Conservation (phyloP, 805 yeast species). For the Ogataea glucozyma region DNA sequence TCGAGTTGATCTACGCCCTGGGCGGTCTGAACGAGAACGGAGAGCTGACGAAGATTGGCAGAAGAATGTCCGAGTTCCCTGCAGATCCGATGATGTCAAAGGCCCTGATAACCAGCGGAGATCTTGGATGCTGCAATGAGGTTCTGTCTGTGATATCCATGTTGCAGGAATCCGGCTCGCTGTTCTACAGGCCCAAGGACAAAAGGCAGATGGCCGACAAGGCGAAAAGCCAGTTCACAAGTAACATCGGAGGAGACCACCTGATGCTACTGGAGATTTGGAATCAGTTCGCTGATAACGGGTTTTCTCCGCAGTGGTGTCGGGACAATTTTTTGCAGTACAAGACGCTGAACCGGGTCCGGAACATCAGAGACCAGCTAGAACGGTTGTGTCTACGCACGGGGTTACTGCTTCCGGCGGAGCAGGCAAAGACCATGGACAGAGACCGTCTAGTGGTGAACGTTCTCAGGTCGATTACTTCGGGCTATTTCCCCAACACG, state of each 20-base stretch:
- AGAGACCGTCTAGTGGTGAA: constrained; percentile 31
- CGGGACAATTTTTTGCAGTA: constrained; percentile 78
- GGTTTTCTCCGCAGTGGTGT: constrained; percentile 79
- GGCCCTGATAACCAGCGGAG: constrained; percentile 63
- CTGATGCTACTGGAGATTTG: constrained; percentile 71
- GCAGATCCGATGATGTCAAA: constrained; percentile 88
- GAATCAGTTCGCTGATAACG: constrained; percentile 71
- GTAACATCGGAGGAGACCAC: constrained; percentile 69
- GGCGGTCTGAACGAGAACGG: constrained; percentile 88
- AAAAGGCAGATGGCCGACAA: constrained; percentile 66
- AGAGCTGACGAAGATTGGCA: constrained; percentile 71
- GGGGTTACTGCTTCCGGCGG: constrained; percentile 40
- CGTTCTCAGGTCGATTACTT: constrained; percentile 55
- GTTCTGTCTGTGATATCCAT: constrained; percentile 76
- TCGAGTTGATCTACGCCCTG: constrained; percentile 79
- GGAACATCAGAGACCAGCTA: constrained; percentile 72
- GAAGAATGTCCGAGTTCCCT: constrained; percentile 89
- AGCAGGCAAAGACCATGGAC: constrained; percentile 31
- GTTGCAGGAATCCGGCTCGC: constrained; percentile 74
- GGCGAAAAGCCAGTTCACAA: constrained; percentile 55
- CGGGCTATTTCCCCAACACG: constrained; percentile 71
- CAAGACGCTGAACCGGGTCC: constrained; percentile 65
- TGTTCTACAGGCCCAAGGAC: constrained; percentile 72
- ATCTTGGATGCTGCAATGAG: constrained; percentile 62
- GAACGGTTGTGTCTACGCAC: constrained; percentile 57